phyloP scores from a whole-genome alignment of 257 asterid species.

The Jacaranda copaia region DNA sequence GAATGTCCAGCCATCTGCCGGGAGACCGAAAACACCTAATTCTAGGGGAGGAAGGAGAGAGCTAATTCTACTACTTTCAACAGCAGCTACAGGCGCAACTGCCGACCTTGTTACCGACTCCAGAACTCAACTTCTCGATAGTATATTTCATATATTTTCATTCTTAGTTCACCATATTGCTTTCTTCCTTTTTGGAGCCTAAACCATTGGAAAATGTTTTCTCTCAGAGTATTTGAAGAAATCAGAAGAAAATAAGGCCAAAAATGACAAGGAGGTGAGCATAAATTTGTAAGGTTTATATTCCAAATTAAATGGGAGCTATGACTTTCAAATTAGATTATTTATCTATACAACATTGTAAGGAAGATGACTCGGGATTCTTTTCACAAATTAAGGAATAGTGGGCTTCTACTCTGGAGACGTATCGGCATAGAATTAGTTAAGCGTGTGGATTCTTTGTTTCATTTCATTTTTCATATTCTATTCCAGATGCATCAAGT shows the following conservation, averaged over 20 bases:
- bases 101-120: constrained; percentile 57
- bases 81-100: constrained; percentile 39
- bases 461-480: too few species aligned
- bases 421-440: too few species aligned
- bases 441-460: too few species aligned
- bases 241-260: constrained; percentile 82
- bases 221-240: constrained; percentile 77
- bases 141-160: constrained; percentile 41
- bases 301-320: too few species aligned
- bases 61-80: constrained; percentile 51
- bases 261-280: constrained; percentile 87
- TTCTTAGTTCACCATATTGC: not conserved
- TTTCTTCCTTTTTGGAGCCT: not conserved
- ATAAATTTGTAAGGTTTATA: too few species aligned
- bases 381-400: too few species aligned
- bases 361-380: too few species aligned
- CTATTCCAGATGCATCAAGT: too few species aligned
- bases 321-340: too few species aligned
- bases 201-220: not conserved
- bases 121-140: constrained; percentile 68
- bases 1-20: constrained; percentile 32
- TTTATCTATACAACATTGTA: too few species aligned
- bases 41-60: constrained; percentile 60
- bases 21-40: constrained; percentile 28
- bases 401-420: too few species aligned